These are phyloP conservation scores for Eucalyptus cladocalyx DNA, from an alignment of 345 rosid genomes.

Conservation along the genomic window DNA sequence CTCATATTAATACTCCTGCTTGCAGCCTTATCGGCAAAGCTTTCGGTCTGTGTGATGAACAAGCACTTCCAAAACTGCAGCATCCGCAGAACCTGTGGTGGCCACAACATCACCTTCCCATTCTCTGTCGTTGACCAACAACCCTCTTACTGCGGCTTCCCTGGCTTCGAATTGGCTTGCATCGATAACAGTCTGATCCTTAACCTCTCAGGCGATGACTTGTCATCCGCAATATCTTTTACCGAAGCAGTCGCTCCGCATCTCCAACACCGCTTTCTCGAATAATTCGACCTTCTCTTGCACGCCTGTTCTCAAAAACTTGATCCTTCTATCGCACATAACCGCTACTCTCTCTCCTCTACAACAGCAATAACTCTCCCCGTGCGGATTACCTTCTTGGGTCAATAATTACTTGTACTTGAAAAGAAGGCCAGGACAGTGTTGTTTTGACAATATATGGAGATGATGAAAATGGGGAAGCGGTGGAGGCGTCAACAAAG, in stretches of 20 bases:
- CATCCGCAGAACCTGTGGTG: constrained; percentile 4
- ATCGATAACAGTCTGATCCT: too few relatives aligned
- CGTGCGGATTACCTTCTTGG: background rate
- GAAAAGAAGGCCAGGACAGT: background rate
- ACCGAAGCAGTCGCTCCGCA: too few relatives aligned
- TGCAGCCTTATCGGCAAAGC: too few relatives aligned
- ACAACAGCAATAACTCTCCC: constrained; percentile 2
- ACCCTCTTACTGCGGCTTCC: constrained; percentile 22
- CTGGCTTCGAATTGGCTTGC: constrained; percentile 22
- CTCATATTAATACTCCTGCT: too few relatives aligned
- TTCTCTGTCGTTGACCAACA: constrained; percentile 14
- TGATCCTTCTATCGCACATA: background rate
- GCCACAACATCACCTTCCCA: constrained; percentile 12
- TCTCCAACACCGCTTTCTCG: background rate
- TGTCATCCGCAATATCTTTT: too few relatives aligned
- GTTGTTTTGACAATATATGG: background rate
- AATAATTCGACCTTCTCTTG: background rate
- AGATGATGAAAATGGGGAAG: background rate
- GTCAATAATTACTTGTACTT: background rate
- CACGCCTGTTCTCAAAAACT: background rate
- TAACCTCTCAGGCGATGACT: too few relatives aligned
- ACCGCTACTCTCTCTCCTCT: background rate
- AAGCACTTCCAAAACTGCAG: background rate
- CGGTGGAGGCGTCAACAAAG: background rate
- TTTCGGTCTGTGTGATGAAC: too few relatives aligned